phyloP scores from a whole-genome alignment of 2,329 filamentous ascomycete genomes.

The Cordyceps cateniannulata region DNA sequence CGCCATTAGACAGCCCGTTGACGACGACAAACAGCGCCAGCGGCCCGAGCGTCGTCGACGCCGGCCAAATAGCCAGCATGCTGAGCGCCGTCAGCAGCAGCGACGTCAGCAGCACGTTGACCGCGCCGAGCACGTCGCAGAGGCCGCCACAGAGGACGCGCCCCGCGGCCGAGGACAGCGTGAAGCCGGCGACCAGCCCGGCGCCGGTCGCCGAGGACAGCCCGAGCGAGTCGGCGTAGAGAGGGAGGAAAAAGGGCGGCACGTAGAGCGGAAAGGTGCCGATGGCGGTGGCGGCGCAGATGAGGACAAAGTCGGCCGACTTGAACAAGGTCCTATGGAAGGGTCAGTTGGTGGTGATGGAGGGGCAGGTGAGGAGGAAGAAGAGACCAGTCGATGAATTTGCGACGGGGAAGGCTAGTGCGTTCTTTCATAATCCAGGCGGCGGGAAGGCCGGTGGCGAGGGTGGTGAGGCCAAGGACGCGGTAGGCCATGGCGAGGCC shows the following conservation, averaged over 20 bases:
- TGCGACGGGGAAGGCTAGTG: conserved; percentile 27
- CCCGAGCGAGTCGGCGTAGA: conserved; percentile 49
- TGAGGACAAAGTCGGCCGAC: conserved; percentile 41
- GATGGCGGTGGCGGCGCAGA: conserved; percentile 49
- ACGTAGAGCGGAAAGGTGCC: conserved; percentile 56
- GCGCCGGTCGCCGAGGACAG: conserved; percentile 47
- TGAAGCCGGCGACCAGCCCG: conserved; percentile 54
- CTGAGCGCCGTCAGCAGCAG: conserved; percentile 48
- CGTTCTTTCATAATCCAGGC: conserved; percentile 47
- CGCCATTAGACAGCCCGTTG: conserved; percentile 55
- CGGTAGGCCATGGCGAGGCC: conserved; percentile 47
- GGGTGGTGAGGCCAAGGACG: conserved; percentile 43
- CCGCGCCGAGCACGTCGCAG: conserved; percentile 46
- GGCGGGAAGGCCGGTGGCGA: conserved; percentile 49
- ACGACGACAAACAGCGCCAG: conserved; percentile 51
- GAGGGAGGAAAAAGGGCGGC: conserved; percentile 54
- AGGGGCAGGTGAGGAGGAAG: background rate
- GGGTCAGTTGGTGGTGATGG: background rate
- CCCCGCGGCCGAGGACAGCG: conserved; percentile 52
- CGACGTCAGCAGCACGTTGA: conserved; percentile 48
- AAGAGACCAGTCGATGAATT: conserved; percentile 43
- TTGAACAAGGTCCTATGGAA: conserved; percentile 45
- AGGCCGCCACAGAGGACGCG: conserved; percentile 47
- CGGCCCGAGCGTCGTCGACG: conserved; percentile 46
- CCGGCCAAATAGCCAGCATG: conserved; percentile 56